phyloP scores from a whole-genome alignment of 2,329 filamentous ascomycete species.

The Cladosporium austrohemisphaericum region DNA sequence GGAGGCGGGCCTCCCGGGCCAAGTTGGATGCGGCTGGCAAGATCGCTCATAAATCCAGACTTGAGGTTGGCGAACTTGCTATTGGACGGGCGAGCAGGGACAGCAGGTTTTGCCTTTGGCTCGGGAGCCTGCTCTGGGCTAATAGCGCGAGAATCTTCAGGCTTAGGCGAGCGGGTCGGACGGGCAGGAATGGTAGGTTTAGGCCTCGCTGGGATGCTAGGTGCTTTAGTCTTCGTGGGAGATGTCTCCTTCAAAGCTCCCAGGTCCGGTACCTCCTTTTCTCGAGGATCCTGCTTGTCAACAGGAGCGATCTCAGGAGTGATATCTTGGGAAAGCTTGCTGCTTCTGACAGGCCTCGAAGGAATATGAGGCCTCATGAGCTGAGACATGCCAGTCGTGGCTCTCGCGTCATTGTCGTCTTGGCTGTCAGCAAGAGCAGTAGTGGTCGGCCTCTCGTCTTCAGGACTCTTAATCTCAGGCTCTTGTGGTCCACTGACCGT shows the following conservation, averaged over 20 bases:
- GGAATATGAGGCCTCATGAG: slow-evolving; percentile 31
- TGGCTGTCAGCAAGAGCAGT: slow-evolving; percentile 18
- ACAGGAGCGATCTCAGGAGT: slow-evolving; percentile 33
- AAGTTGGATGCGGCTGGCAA: slow-evolving; percentile 83
- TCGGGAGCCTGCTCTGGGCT: slow-evolving; percentile 28
- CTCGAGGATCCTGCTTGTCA: slow-evolving; percentile 26
- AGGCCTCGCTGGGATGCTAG: slow-evolving; percentile 54
- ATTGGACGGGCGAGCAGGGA: slow-evolving; percentile 73
- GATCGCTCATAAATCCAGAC: slow-evolving; percentile 85
- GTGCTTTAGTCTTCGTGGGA: slow-evolving; percentile 50
- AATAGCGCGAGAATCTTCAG: slow-evolving; percentile 15
- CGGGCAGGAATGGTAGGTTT: slow-evolving; percentile 62
- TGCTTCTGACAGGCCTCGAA: slow-evolving; percentile 27
- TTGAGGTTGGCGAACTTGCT: slow-evolving; percentile 89
- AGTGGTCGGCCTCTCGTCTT: slow-evolving; percentile 27
- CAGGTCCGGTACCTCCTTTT: slow-evolving; percentile 21
- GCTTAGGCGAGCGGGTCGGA: slow-evolving; percentile 51
- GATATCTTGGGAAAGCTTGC: slow-evolving; percentile 31
- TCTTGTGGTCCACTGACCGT: slow-evolving; percentile 53
- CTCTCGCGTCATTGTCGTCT: slow-evolving; percentile 23
- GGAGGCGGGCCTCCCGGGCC: slow-evolving; percentile 67
- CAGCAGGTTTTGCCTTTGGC: slow-evolving; percentile 73
- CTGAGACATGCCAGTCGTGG: slow-evolving; percentile 24
- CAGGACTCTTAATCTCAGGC: slow-evolving; percentile 29
- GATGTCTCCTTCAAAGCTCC: slow-evolving; percentile 32